phyloP scores from a whole-genome alignment of 164 flowering plant species.

The Magnolia sinica region DNA sequence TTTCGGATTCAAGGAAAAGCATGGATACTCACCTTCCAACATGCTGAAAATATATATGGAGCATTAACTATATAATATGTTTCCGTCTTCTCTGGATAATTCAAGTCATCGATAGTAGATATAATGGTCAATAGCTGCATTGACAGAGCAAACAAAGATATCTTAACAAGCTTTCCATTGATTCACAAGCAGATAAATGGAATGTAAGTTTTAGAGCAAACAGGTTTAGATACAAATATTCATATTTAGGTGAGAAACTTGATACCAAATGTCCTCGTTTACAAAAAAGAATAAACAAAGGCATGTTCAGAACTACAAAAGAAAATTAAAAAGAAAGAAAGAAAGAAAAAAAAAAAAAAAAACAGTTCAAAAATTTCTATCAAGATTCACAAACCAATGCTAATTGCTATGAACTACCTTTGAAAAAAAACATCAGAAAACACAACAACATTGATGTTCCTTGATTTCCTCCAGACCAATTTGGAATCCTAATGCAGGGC shows the following conservation, averaged over 20 bases:
- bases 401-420: neutral
- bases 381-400: neutral
- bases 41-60: constrained; percentile 91
- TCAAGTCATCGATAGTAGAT: constrained; percentile 90
- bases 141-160: constrained; percentile 6
- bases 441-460: neutral
- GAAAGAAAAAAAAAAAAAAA: neutral
- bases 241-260: too few species aligned
- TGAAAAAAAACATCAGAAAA: neutral
- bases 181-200: neutral
- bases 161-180: neutral
- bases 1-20: constrained; percentile 11
- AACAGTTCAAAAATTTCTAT: neutral
- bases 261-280: too few species aligned
- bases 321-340: too few species aligned
- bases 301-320: too few species aligned
- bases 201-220: neutral
- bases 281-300: too few species aligned
- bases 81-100: constrained; percentile 98
- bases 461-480: neutral
- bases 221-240: neutral
- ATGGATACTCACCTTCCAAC: constrained; percentile 81
- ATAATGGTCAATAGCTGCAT: constrained; percentile 82
- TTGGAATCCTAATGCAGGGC: neutral
- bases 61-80: constrained; percentile 90